Percentiles rank a stretch among this genome's conserved stretches.
phyloP scores from a whole-genome alignment of 805 yeast species.

The Cyberlindnera subsufficiens region DNA sequence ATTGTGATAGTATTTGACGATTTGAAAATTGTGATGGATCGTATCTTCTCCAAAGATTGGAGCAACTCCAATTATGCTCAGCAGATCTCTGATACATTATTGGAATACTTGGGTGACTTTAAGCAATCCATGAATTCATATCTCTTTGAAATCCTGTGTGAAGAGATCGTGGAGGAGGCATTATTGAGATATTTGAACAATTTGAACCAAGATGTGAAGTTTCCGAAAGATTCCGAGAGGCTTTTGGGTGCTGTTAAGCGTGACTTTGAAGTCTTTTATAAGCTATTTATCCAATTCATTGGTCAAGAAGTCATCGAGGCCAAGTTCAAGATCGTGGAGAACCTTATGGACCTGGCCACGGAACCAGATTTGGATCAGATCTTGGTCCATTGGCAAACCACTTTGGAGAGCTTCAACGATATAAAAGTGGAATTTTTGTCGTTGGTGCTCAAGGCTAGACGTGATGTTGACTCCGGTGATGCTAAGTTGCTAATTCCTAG shows the following conservation, averaged over 20 bases:
- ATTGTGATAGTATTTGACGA: slow-evolving; percentile 67
- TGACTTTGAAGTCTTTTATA: slow-evolving; percentile 55
- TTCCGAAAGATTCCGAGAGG: slow-evolving; percentile 36
- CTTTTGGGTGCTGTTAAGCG: slow-evolving; percentile 47
- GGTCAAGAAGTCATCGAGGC: slow-evolving; percentile 37
- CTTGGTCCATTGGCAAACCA: slow-evolving; percentile 51
- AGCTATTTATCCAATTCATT: slow-evolving; percentile 41
- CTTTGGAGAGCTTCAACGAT: slow-evolving; percentile 65
- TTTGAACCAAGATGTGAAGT: slow-evolving; percentile 35
- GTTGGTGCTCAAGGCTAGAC: slow-evolving; percentile 47
- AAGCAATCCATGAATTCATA: slow-evolving; percentile 46
- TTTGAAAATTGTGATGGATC: slow-evolving; percentile 52
- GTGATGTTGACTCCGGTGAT: slow-evolving; percentile 26
- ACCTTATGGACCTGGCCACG: slow-evolving; percentile 49
- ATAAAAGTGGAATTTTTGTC: slow-evolving; percentile 68
- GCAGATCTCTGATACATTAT: slow-evolving; percentile 65
- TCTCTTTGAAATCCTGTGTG: slow-evolving; percentile 47
- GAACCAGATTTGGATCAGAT: slow-evolving; percentile 41
- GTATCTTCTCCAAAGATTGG: slow-evolving; percentile 68
- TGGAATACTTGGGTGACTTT: slow-evolving; percentile 67
- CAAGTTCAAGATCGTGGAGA: slow-evolving; percentile 55
- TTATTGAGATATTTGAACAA: slow-evolving; percentile 44
- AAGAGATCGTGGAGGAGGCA: slow-evolving; percentile 46
- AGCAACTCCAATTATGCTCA: slow-evolving; percentile 46
- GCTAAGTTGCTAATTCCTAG: slow-evolving; percentile 11